Conservation (phyloP, 1,284 basidiomycete genomes). For the Cutaneotrichosporon sp. region DNA sequence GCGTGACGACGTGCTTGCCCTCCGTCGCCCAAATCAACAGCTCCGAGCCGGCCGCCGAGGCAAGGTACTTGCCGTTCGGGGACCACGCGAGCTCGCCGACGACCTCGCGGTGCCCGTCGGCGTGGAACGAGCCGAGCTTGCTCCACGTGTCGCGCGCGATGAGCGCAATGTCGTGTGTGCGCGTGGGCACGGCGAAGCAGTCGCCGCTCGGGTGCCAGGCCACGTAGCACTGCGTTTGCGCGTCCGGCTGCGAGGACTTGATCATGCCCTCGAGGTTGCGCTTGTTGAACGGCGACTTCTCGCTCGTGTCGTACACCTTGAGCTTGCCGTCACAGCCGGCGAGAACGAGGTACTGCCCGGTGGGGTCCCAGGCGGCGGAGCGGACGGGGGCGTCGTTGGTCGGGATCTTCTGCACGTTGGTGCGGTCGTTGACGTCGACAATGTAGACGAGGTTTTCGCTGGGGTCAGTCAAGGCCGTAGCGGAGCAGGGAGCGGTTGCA, state of each 20-base stretch:
- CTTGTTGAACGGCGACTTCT: constrained; percentile 62
- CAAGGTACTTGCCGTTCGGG: constrained; percentile 88
- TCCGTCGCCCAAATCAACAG: constrained; percentile 59
- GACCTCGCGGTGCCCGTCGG: constrained; percentile 60
- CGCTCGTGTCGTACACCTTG: constrained; percentile 80
- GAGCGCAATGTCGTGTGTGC: constrained; percentile 75
- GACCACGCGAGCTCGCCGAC: constrained; percentile 82
- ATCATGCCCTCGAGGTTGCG: constrained; percentile 79
- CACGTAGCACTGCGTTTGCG: constrained; percentile 70
- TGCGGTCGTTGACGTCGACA: constrained; percentile 72
- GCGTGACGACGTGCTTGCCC: constrained; percentile 39
- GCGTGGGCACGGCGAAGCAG: constrained; percentile 79
- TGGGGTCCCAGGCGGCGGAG: constrained; percentile 87
- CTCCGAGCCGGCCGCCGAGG: constrained; percentile 62
- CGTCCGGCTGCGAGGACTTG: constrained; percentile 65
- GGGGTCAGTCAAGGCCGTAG: constrained; percentile 14
- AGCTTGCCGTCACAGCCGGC: constrained; percentile 75
- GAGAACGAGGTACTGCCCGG: constrained; percentile 66
- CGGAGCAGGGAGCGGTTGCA: too few species aligned
- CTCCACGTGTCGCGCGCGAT: constrained; percentile 73
- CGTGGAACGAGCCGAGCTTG: constrained; percentile 64
- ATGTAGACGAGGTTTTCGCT: constrained; percentile 84
- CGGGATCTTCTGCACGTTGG: constrained; percentile 65
- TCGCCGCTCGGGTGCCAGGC: constrained; percentile 92
- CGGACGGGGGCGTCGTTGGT: constrained; percentile 78